These are phyloP conservation scores for Neodidymelliopsis sp. DNA, from an alignment of 2,329 filamentous ascomycete genomes.

Conservation along the genomic window DNA sequence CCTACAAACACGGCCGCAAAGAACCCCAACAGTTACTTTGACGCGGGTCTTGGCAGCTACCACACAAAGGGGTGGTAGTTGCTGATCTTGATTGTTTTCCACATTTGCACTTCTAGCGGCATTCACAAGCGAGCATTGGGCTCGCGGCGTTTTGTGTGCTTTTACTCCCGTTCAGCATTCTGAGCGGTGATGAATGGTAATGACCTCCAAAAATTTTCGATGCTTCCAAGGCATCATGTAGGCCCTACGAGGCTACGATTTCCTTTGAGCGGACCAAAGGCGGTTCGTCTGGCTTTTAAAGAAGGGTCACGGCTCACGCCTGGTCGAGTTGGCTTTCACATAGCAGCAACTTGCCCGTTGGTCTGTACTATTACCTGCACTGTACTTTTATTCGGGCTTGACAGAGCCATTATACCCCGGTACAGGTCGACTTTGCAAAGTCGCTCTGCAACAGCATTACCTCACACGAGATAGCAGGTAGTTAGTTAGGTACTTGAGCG, in stretches of 20 bases:
- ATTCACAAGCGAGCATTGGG: slow-evolving; percentile 45
- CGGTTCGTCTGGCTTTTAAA: slow-evolving; percentile 39
- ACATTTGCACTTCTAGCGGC: slow-evolving; percentile 48
- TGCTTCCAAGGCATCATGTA: slow-evolving; percentile 44
- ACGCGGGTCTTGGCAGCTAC: slow-evolving; percentile 79
- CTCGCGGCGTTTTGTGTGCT: slow-evolving; percentile 40
- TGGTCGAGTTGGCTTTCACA: slow-evolving; percentile 25
- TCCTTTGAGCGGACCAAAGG: slow-evolving; percentile 43
- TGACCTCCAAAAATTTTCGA: slow-evolving; percentile 43
- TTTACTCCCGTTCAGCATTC: slow-evolving; percentile 21
- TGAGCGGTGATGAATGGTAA: slow-evolving; percentile 38
- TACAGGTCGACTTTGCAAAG: slow-evolving; percentile 32
- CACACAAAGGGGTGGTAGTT: slow-evolving; percentile 83
- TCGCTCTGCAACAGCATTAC: slow-evolving; percentile 39
- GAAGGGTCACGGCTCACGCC: slow-evolving; percentile 49
- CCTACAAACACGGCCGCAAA: slow-evolving; percentile 56
- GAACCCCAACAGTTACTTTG: slow-evolving; percentile 80
- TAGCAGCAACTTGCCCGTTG: slow-evolving; percentile 32
- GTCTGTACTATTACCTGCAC: slow-evolving; percentile 52
- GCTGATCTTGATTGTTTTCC: slow-evolving; percentile 21
- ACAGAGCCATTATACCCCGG: slow-evolving; percentile 46
- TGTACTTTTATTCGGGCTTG: slow-evolving; percentile 49
- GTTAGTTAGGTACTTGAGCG: slow-evolving; percentile 45
- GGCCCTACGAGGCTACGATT: slow-evolving; percentile 51
- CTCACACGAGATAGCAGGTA: slow-evolving; percentile 39